These are phyloP conservation scores for Chlamydomonas reinhardtii DNA, from an alignment of 163 green algal genomes.

Conservation along the genomic window DNA sequence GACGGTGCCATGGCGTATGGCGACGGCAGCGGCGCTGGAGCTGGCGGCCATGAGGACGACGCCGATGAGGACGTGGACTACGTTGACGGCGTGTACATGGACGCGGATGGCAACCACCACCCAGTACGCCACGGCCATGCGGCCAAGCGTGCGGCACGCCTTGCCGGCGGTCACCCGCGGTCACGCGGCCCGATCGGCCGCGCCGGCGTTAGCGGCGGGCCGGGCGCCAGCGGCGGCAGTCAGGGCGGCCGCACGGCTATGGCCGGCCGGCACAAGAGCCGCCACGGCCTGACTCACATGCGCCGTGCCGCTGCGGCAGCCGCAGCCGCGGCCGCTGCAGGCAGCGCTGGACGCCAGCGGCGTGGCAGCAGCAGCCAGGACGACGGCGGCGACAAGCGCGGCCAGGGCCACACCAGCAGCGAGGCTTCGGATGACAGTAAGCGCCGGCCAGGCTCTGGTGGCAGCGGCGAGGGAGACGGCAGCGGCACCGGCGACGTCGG, in stretches of 20 bases:
- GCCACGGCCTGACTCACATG: too few species aligned
- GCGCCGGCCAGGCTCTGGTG: slow-evolving; percentile 9
- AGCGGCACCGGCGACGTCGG: slow-evolving; percentile 44
- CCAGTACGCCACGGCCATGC: background rate
- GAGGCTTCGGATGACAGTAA: slow-evolving; percentile 39
- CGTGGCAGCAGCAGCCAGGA: slow-evolving; percentile 19
- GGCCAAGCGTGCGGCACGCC: background rate
- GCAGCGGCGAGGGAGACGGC: slow-evolving; percentile 44
- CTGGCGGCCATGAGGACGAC: background rate
- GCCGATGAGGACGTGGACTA: slow-evolving; percentile 17
- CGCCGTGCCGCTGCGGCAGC: too few species aligned
- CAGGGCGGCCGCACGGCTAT: too few species aligned
- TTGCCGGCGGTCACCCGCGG: background rate
- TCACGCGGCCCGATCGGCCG: background rate
- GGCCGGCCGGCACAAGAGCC: background rate
- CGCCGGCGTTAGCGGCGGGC: too few species aligned
- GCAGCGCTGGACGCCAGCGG: background rate
- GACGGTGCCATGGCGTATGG: background rate
- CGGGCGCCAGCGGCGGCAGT: too few species aligned
- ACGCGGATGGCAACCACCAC: background rate
- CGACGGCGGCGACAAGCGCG: background rate
- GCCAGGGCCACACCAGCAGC: slow-evolving; percentile 33
- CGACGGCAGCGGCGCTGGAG: background rate
- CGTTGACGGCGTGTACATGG: slow-evolving; percentile 1
- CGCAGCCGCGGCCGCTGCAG: background rate